These are phyloP conservation scores for Hypoxylon rubiginosum DNA, from an alignment of 2,329 filamentous ascomycete species.

Conservation along the genomic window DNA sequence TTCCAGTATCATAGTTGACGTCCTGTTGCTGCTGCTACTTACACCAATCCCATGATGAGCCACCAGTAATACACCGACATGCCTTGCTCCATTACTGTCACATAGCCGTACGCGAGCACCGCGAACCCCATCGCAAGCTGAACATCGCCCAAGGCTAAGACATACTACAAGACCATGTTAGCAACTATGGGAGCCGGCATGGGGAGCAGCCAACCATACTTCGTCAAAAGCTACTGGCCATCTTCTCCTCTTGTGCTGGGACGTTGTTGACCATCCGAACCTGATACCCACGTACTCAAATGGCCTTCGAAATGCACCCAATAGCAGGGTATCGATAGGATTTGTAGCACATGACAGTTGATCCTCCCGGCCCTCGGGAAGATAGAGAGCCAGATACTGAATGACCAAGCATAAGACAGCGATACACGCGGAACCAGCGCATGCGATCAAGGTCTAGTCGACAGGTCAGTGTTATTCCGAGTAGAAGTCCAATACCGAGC, in stretches of 20 bases:
- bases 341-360: constrained; percentile 31
- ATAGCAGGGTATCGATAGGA: constrained; percentile 42
- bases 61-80: constrained; percentile 48
- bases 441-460: constrained; percentile 43
- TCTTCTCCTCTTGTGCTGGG: constrained; percentile 17
- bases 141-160: constrained; percentile 43
- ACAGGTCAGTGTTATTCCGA: constrained; percentile 22
- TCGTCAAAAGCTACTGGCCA: constrained; percentile 41
- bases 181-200: constrained; percentile 8
- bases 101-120: constrained; percentile 43
- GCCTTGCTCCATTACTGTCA: constrained; percentile 38
- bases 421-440: constrained; percentile 42
- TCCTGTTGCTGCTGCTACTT: constrained; percentile 27
- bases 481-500: neutral
- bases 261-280: constrained; percentile 23
- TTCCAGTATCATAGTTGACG: constrained; percentile 7
- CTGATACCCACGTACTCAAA: constrained; percentile 38
- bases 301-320: constrained; percentile 40
- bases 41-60: constrained; percentile 44
- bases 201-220: constrained; percentile 26
- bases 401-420: constrained; percentile 42
- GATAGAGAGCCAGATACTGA: constrained; percentile 46
- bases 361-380: constrained; percentile 33
- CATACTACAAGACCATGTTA: constrained; percentile 36
- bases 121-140: constrained; percentile 46